These are phyloP conservation scores for Salvia hispanica DNA, from an alignment of 257 asterid genomes.

Conservation along the genomic window DNA sequence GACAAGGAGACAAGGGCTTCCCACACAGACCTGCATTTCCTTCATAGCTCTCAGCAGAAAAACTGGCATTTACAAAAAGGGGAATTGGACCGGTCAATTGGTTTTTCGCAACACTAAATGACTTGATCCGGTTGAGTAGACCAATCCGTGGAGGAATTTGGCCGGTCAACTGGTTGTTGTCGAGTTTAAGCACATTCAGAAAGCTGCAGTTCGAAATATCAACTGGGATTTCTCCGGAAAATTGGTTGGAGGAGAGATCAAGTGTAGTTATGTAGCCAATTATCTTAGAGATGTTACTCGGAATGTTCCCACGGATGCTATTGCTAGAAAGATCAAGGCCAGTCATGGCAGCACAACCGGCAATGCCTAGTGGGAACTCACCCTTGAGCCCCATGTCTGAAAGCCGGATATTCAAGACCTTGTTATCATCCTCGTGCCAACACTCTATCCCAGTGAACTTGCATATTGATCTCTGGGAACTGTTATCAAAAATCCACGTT, in stretches of 20 bases:
- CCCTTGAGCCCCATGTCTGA: slow-evolving; percentile 69
- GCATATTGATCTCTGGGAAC: slow-evolving; percentile 65
- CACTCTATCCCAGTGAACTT: slow-evolving; percentile 63
- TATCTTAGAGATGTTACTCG: slow-evolving; percentile 49
- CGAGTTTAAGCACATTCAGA: slow-evolving; percentile 53
- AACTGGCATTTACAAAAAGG: slow-evolving; percentile 21
- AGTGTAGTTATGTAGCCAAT: slow-evolving; percentile 41
- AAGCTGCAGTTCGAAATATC: slow-evolving; percentile 56
- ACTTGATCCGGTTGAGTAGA: slow-evolving; percentile 36
- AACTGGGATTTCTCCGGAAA: slow-evolving; percentile 66
- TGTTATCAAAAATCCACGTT: slow-evolving; percentile 66
- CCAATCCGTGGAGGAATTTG: slow-evolving; percentile 47
- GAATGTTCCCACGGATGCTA: slow-evolving; percentile 53
- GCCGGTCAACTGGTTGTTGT: slow-evolving; percentile 54
- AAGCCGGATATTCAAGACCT: slow-evolving; percentile 57
- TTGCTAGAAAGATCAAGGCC: slow-evolving; percentile 78
- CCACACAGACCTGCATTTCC: slow-evolving; percentile 67
- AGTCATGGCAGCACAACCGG: slow-evolving; percentile 57
- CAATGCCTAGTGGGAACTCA: slow-evolving; percentile 62
- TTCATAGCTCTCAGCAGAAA: slow-evolving; percentile 40
- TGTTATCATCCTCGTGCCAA: slow-evolving; percentile 74
- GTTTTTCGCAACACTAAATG: slow-evolving; percentile 41
- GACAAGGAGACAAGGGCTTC: slow-evolving; percentile 43
- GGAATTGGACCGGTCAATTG: slow-evolving; percentile 46
- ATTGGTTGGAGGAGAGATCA: slow-evolving; percentile 68